Percentiles rank a stretch among this genome's conserved stretches.
Conservation (phyloP, 139 green algal species). For the Pedinophyceae sp. region DNA sequence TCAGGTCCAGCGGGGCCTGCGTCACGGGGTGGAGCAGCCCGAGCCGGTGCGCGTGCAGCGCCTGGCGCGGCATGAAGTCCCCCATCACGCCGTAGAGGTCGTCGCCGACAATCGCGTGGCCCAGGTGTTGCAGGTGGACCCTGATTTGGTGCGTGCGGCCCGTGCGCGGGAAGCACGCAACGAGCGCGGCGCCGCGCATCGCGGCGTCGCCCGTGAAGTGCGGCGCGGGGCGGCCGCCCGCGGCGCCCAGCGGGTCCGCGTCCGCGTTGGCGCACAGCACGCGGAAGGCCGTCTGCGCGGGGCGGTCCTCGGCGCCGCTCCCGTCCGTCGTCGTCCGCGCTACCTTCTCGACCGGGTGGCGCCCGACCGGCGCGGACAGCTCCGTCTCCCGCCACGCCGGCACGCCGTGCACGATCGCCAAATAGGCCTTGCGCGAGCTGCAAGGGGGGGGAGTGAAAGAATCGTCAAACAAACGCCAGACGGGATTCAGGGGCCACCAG, state of each 20-base stretch:
- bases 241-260: neutral
- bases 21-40: neutral
- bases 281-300: neutral
- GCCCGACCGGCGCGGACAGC: too few species aligned
- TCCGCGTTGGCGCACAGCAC: neutral
- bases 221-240: neutral
- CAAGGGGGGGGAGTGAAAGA: too few species aligned
- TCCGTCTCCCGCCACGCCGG: too few species aligned
- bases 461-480: too few species aligned
- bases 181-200: neutral
- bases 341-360: neutral
- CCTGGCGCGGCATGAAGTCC: conserved; percentile 4
- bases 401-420: conserved; percentile 4
- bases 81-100: conserved; percentile 4
- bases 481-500: too few species aligned
- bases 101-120: conserved; percentile 9
- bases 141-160: conserved; percentile 12
- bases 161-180: neutral
- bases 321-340: neutral
- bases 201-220: neutral
- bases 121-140: conserved; percentile 2
- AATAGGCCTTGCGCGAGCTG: conserved; percentile 9
- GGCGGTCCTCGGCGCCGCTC: too few species aligned
- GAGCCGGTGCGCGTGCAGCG: conserved; percentile 4
- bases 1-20: neutral